Conservation (phyloP, 106 monocot species). For the Agapanthus africanus region DNA sequence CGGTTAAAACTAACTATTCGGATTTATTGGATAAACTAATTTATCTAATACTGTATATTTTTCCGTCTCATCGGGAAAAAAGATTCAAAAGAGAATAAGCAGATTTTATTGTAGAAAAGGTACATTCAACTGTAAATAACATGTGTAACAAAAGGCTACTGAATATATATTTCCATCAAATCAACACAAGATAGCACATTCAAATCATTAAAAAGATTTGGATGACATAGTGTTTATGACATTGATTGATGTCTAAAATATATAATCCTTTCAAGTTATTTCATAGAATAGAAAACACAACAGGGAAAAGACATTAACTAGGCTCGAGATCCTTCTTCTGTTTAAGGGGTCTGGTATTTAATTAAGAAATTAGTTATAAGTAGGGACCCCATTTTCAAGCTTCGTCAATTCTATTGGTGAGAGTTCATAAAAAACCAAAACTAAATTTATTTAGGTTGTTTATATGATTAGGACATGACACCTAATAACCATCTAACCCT, state of each 20-base stretch:
- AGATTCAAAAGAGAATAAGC: too few species aligned
- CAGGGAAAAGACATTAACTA: background rate
- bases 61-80: too few species aligned
- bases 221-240: background rate
- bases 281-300: background rate
- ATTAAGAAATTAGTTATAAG: background rate
- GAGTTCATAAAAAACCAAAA: background rate
- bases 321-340: background rate
- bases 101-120: too few species aligned
- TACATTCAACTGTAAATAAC: too few species aligned
- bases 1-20: too few species aligned
- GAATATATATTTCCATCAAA: background rate
- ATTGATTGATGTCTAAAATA: too few species aligned
- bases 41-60: too few species aligned
- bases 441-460: background rate
- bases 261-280: background rate
- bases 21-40: too few species aligned
- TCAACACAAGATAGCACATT: background rate
- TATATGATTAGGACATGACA: background rate
- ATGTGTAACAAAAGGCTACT: too few species aligned
- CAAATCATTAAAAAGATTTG: conserved; percentile 6
- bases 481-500: background rate
- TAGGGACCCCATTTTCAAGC: background rate
- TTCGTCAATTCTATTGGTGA: background rate
- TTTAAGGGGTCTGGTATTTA: background rate